A percentile compares a stretch with the other conserved stretches of the same genome.
Conservation (phyloP, 352 stramenopile genomes). For the Globisporangium spiculum region DNA sequence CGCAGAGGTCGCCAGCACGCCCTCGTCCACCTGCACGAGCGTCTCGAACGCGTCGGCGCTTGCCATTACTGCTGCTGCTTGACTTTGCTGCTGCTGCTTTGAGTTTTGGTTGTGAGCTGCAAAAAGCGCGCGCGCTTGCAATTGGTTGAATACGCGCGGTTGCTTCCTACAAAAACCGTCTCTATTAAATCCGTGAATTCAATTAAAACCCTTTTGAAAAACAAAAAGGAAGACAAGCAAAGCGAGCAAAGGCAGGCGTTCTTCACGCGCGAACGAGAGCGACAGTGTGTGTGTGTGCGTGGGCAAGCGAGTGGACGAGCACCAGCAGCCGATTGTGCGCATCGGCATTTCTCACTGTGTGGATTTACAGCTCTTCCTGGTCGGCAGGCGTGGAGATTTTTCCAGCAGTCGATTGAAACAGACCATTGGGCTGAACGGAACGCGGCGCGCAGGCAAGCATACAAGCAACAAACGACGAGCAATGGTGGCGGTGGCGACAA, state of each 20-base stretch:
- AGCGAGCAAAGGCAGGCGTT: not conserved
- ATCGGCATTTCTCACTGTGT: not conserved
- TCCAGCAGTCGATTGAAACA: not conserved
- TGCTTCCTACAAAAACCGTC: too few relatives aligned
- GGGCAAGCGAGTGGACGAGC: not conserved
- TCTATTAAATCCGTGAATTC: too few relatives aligned
- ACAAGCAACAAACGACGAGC: not conserved
- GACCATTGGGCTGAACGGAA: not conserved
- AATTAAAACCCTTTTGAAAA: too few relatives aligned
- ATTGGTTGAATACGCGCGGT: not conserved
- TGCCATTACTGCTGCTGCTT: not conserved
- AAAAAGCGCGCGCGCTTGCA: not conserved
- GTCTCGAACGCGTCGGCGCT: constrained; percentile 41
- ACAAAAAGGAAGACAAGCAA: not conserved
- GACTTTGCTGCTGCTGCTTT: not conserved
- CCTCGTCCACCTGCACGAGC: constrained; percentile 66
- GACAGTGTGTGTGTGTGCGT: not conserved
- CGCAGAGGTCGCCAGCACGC: constrained; percentile 59
- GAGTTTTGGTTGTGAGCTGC: not conserved
- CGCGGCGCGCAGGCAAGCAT: too few relatives aligned
- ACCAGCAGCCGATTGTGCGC: not conserved
- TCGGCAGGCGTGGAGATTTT: too few relatives aligned
- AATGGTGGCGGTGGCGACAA: constrained; percentile 31
- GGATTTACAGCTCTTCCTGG: not conserved
- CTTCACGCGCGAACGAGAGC: not conserved